These are phyloP conservation scores for Malassezia cuniculi DNA, from an alignment of 1,284 basidiomycete genomes.

Conservation along the genomic window DNA sequence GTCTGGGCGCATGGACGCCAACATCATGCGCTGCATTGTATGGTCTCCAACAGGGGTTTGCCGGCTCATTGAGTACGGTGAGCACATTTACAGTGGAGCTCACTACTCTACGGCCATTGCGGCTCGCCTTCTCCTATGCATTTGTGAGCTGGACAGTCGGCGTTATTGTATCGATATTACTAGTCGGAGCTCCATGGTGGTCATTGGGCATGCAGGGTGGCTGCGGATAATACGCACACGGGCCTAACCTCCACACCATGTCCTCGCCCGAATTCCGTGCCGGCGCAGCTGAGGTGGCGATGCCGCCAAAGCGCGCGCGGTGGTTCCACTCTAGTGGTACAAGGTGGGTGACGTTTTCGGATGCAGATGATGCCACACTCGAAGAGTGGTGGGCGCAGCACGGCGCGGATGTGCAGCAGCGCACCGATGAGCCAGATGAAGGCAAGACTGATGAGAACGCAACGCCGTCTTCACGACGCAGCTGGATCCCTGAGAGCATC, in stretches of 20 bases:
- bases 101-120: constrained; percentile 49
- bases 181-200: constrained; percentile 39
- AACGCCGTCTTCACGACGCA: neutral
- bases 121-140: constrained; percentile 27
- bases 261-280: no score
- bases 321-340: constrained; percentile 38
- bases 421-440: neutral
- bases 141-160: constrained; percentile 24
- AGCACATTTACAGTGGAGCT: constrained; percentile 84
- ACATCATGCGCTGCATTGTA: constrained; percentile 28
- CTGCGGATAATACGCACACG: no score
- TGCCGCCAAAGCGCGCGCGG: constrained; percentile 16
- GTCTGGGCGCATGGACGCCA: constrained; percentile 6
- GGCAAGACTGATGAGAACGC: constrained; percentile 3
- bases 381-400: constrained; percentile 25
- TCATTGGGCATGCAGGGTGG: constrained; percentile 24
- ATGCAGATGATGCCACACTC: constrained; percentile 25
- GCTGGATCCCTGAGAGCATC: constrained; percentile 1
- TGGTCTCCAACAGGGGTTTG: constrained; percentile 70
- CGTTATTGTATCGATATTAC: constrained; percentile 25
- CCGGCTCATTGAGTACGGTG: constrained; percentile 84
- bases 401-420: constrained; percentile 14
- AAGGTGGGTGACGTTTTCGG: constrained; percentile 31
- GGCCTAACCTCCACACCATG: no score
- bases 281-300: no score